phyloP scores from a whole-genome alignment of 352 stramenopile species.

The Pythium monospermum region DNA sequence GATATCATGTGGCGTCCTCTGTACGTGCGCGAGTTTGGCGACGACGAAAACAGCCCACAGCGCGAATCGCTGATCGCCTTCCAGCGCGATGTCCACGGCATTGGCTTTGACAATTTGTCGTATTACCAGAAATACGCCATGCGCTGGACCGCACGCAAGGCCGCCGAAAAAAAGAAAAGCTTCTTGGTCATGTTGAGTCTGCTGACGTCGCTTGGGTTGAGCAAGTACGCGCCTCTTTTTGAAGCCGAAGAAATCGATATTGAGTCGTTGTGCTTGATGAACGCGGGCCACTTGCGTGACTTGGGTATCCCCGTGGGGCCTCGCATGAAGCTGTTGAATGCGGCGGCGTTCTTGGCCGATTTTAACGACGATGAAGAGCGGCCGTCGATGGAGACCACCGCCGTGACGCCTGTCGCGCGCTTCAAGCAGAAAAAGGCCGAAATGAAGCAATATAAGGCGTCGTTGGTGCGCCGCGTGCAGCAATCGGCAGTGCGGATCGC shows the following conservation, averaged over 20 bases:
- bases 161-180: constrained; percentile 86
- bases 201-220: constrained; percentile 65
- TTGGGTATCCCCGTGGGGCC: constrained; percentile 80
- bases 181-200: constrained; percentile 84
- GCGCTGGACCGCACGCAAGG: constrained; percentile 74
- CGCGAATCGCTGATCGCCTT: constrained; percentile 82
- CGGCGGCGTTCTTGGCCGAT: constrained; percentile 72
- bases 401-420: constrained; percentile 68
- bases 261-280: constrained; percentile 84
- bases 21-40: constrained; percentile 81
- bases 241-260: constrained; percentile 88
- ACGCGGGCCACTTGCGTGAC: constrained; percentile 75
- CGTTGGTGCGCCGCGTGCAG: constrained; percentile 77
- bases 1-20: constrained; percentile 83
- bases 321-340: constrained; percentile 83
- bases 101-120: constrained; percentile 80
- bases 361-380: constrained; percentile 79
- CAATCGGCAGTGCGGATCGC: constrained; percentile 83
- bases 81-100: constrained; percentile 79
- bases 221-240: constrained; percentile 83
- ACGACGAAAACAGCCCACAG: constrained; percentile 74
- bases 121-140: constrained; percentile 85
- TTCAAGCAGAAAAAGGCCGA: constrained; percentile 76
- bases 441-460: constrained; percentile 86
- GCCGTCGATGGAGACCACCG: constrained; percentile 50